A percentile compares a stretch with the other conserved stretches of the same genome.
Conservation (phyloP, 768 basidiomycete species). For the Peribolospora baueri region DNA sequence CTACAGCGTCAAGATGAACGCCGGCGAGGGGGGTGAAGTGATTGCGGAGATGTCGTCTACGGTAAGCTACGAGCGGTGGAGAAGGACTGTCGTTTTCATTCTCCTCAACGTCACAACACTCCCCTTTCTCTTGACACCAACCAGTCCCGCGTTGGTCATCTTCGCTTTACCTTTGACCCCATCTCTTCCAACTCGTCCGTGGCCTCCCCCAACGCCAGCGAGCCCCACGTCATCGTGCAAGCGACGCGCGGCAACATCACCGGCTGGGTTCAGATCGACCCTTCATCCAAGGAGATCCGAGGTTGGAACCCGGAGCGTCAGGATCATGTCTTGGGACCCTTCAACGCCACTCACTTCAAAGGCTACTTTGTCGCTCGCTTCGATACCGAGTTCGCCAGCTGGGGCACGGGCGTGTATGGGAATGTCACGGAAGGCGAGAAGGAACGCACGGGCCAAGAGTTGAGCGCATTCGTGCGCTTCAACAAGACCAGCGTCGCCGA, state of each 20-base stretch:
- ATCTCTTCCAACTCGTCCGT: background rate
- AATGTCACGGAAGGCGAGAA: slow-evolving; percentile 18
- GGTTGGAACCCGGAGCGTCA: slow-evolving; percentile 45
- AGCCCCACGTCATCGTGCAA: slow-evolving; percentile 42
- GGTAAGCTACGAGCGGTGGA: no score
- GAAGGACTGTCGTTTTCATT: slow-evolving; percentile 2
- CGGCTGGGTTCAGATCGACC: slow-evolving; percentile 30
- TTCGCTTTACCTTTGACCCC: slow-evolving; percentile 37
- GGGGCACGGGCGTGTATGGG: slow-evolving; percentile 30
- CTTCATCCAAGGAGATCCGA: slow-evolving; percentile 28
- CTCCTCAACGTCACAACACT: slow-evolving; percentile 2
- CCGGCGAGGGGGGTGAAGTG: slow-evolving; percentile 19
- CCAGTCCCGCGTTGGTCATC: slow-evolving; percentile 45
- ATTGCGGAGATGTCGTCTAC: slow-evolving; percentile 12
- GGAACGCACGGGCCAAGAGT: slow-evolving; percentile 23
- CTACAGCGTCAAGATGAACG: slow-evolving; percentile 38
- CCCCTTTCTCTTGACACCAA: slow-evolving; percentile 19
- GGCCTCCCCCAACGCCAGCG: slow-evolving; percentile 9
- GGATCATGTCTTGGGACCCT: slow-evolving; percentile 42
- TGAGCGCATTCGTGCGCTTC: slow-evolving; percentile 26
- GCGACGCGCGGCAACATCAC: slow-evolving; percentile 38
- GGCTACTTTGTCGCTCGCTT: slow-evolving; percentile 26
- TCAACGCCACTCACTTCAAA: slow-evolving; percentile 19
- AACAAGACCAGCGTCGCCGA: background rate
- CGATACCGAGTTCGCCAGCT: slow-evolving; percentile 22